These are phyloP conservation scores for Halophytophthora batemanensis DNA, from an alignment of 352 stramenopile species.

Conservation along the genomic window DNA sequence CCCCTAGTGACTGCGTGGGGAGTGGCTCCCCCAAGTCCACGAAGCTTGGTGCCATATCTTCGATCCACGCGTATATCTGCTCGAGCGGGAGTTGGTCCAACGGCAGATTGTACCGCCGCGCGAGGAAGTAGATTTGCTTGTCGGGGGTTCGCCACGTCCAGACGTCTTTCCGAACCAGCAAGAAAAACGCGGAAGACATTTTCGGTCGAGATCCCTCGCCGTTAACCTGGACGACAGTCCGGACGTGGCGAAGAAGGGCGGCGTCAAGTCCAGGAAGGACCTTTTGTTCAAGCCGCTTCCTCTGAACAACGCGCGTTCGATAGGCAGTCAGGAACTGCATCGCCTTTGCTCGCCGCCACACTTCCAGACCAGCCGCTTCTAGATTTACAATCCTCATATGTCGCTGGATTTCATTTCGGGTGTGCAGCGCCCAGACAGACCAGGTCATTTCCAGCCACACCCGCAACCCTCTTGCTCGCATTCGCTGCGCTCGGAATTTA, in stretches of 20 bases:
- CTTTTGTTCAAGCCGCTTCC: background rate
- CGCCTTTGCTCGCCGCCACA: conserved; percentile 8
- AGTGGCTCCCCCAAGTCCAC: conserved; percentile 35
- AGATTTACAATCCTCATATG: conserved; percentile 7
- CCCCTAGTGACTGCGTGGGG: conserved; percentile 23
- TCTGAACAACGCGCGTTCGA: conserved; percentile 2
- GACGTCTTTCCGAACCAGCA: conserved; percentile 24
- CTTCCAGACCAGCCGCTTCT: conserved; percentile 4
- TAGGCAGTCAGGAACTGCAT: conserved; percentile 8
- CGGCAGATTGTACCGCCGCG: conserved; percentile 20
- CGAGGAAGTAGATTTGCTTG: conserved; percentile 23
- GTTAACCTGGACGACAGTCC: conserved; percentile 1
- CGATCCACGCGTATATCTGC: conserved; percentile 28
- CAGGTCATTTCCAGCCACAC: conserved; percentile 4
- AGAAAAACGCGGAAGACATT: conserved; percentile 11
- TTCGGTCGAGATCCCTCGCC: background rate
- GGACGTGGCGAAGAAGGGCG: conserved; percentile 14
- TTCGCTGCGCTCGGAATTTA: conserved; percentile 8
- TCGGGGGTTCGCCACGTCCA: conserved; percentile 30
- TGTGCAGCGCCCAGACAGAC: background rate
- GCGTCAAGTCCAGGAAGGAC: conserved; percentile 7
- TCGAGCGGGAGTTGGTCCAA: conserved; percentile 28
- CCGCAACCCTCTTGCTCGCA: conserved; percentile 5
- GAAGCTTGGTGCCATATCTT: conserved; percentile 6
- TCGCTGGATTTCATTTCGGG: conserved; percentile 6